Evolutionary conservation across 805 yeast genomes (phyloP), one percentile per base, ranked within the genome.

Genomic region (Lachancea meyersii): DNA sequence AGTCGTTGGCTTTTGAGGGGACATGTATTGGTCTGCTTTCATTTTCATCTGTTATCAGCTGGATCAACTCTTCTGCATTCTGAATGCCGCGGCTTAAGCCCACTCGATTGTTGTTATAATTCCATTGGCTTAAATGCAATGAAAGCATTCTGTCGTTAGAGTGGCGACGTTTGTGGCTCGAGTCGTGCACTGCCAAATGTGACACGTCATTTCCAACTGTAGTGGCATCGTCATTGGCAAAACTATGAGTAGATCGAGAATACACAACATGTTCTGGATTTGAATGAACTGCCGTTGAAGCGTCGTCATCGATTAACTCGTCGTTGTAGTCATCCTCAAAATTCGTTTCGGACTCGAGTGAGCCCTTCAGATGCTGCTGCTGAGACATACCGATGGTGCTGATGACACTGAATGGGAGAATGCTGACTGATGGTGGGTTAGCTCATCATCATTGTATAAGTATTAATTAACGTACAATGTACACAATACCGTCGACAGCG

Each of bases 101-200:
- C 0, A 77, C 67, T 43, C 83, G 74, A 65, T 81, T 80, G 52
- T 81, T 80, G 57, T 86, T 86, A 60, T 84, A 91, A 47, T 77
- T 83, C 44, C 82, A 64, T 57, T 89, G 96, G 45, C 80, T 77
- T 24, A 82, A 59, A 40, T 87, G 64, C 4, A 61, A 49, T 6
- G 57, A 55, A 10, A 56, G 43, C 41, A 53, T 23, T n/a, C 44
- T 39, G 30, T 52, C 55, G 35, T 53, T 53, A 1, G 60, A 58
- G 16, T 45, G 43, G 40, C 27, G 38, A 19, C 46, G 37, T 21
- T 37, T 31, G 33, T 30, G 46, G 13, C 39, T 24, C 6, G 46
- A 39, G 18, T 46, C 32, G 21, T 38, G 43, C 10, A 33, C 40
- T 14, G 43, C 35, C 24, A 46, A 27, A 18, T 33, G 35, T 44